Percentiles rank a stretch among this genome's conserved stretches.
Conservation (phyloP, 495 filamentous ascomycete species). For the Lasiosphaeria hispida region DNA sequence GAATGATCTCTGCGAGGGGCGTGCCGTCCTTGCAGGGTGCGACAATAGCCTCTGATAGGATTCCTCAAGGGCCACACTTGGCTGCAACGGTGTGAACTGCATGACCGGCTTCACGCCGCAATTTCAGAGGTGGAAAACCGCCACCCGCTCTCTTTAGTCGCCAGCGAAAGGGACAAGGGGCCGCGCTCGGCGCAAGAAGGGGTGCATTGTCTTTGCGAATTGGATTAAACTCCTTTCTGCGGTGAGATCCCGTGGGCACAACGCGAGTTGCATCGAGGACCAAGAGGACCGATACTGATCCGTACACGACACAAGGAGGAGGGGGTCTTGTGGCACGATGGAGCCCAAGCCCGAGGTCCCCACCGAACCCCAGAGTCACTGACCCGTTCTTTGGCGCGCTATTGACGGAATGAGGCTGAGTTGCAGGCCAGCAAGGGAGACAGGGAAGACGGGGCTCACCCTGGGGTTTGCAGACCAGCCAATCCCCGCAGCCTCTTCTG, state of each 20-base stretch:
- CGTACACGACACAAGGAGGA: background rate
- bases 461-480: slow-evolving; percentile 5
- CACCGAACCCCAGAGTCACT: slow-evolving; percentile 16
- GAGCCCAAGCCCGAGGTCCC: background rate
- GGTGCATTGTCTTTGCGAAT: background rate
- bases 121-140: slow-evolving; percentile 4
- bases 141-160: background rate
- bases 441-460: background rate
- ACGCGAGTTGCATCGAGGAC: background rate
- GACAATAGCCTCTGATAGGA: slow-evolving; percentile 16
- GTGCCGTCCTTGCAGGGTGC: slow-evolving; percentile 20
- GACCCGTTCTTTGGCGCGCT: slow-evolving; percentile 26
- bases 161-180: background rate
- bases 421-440: background rate
- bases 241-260: too few species aligned
- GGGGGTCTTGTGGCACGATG: background rate
- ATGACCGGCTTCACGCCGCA: slow-evolving; percentile 14
- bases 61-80: slow-evolving; percentile 9
- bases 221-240: too few species aligned
- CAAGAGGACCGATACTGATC: background rate
- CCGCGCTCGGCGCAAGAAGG: background rate
- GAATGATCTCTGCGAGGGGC: slow-evolving; percentile 14
- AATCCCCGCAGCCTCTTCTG: slow-evolving; percentile 6
- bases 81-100: slow-evolving; percentile 13
- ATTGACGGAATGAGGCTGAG: slow-evolving; percentile 32